Conservation (phyloP, 495 filamentous ascomycete genomes). For the Neurospora hispaniola region DNA sequence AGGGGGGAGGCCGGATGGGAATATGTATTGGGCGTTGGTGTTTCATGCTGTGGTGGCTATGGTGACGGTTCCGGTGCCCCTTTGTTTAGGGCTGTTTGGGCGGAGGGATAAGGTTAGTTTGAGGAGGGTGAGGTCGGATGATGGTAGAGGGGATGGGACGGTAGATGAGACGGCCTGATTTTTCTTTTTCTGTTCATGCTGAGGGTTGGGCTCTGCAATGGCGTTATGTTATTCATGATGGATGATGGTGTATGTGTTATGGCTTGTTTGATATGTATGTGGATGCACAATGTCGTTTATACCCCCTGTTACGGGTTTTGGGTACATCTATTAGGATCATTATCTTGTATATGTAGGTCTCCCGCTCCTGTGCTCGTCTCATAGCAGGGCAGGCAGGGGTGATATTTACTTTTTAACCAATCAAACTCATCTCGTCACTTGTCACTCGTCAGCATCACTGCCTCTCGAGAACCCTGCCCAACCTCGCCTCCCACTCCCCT, state of each 20-base stretch:
- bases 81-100: conserved; percentile 58
- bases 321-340: neutral
- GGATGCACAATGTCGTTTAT: neutral
- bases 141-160: neutral
- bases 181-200: neutral
- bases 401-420: neutral
- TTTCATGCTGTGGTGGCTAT: conserved; percentile 64
- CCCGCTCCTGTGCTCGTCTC: neutral
- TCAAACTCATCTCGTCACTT: neutral
- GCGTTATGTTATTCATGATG: neutral
- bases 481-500: conserved; percentile 58
- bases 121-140: conserved; percentile 42
- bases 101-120: conserved; percentile 37
- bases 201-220: neutral
- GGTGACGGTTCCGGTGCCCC: conserved; percentile 53
- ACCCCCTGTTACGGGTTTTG: neutral
- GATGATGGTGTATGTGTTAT: neutral
- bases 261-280: neutral
- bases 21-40: conserved; percentile 65
- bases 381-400: neutral
- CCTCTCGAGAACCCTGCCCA: conserved; percentile 11
- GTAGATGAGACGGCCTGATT: neutral
- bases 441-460: neutral
- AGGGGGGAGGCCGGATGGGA: conserved; percentile 44
- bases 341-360: neutral